Conservation (phyloP, 306 rosid species). For the Styphnolobium japonicum region DNA sequence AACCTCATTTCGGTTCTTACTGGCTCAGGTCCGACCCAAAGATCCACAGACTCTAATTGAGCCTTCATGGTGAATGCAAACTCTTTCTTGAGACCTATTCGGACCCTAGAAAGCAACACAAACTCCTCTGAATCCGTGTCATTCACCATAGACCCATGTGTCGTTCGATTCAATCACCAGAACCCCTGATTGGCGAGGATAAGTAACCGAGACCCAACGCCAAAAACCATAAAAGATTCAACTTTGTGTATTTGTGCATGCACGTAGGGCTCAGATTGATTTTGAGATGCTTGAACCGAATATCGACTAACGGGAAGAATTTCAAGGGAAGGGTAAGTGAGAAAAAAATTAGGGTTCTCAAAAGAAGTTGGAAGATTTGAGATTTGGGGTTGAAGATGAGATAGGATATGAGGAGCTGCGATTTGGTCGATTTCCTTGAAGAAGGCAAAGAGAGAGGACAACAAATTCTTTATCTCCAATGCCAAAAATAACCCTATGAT, state of each 20-base stretch:
- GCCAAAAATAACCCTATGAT: background rate
- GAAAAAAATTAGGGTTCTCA: conserved; percentile 15
- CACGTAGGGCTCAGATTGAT: too few relatives aligned
- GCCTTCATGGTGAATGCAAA: conserved; percentile 46
- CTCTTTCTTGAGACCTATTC: conserved; percentile 46
- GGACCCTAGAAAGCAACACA: conserved; percentile 59
- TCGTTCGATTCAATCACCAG: background rate
- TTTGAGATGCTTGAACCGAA: too few relatives aligned
- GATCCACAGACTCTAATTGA: conserved; percentile 37
- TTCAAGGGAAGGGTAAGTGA: background rate
- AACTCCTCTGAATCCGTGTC: conserved; percentile 76
- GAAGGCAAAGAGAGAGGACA: background rate
- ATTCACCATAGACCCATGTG: conserved; percentile 62
- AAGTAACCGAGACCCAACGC: background rate
- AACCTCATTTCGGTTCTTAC: conserved; percentile 16
- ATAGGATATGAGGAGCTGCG: background rate
- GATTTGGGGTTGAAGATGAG: background rate
- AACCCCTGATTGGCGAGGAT: too few relatives aligned
- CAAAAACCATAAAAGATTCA: too few relatives aligned
- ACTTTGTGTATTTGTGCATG: too few relatives aligned
- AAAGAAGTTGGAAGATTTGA: background rate
- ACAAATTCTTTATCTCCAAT: background rate
- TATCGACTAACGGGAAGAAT: background rate
- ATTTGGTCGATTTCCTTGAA: conserved; percentile 11
- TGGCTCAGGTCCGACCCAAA: conserved; percentile 29